Conservation (phyloP, 164 flowering plant genomes). For the Houttuynia cordata region DNA sequence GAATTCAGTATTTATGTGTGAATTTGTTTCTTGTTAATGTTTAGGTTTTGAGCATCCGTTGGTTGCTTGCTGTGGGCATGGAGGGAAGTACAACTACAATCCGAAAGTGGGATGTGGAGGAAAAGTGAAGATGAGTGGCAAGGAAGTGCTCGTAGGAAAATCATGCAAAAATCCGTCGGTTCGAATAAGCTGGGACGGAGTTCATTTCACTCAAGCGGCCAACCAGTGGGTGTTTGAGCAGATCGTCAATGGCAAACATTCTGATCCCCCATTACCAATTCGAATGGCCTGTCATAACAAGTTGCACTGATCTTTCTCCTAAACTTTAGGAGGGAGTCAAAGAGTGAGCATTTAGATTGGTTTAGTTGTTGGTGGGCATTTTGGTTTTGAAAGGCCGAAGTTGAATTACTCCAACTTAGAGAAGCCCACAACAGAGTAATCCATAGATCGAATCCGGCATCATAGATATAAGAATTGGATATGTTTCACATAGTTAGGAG, state of each 20-base stretch:
- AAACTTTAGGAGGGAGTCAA: too few relatives aligned
- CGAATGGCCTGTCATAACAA: conserved; percentile 26
- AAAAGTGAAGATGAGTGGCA: conserved; percentile 28
- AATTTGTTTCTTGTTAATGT: too few relatives aligned
- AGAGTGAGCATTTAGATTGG: too few relatives aligned
- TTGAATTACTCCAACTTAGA: too few relatives aligned
- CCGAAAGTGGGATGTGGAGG: conserved; percentile 42
- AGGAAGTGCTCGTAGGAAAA: conserved; percentile 28
- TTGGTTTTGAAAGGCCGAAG: too few relatives aligned
- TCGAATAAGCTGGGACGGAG: conserved; percentile 66
- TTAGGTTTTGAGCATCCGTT: conserved; percentile 50
- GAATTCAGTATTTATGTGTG: too few relatives aligned
- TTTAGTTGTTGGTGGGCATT: too few relatives aligned
- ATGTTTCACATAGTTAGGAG: too few relatives aligned
- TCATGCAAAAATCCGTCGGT: conserved; percentile 47
- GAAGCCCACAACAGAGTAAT: too few relatives aligned
- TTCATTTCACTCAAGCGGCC: conserved; percentile 74
- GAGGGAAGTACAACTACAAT: conserved; percentile 73
- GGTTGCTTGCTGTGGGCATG: conserved; percentile 67
- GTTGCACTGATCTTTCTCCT: not conserved
- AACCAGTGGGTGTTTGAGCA: conserved; percentile 49
- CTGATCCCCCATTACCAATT: conserved; percentile 48
- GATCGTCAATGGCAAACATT: conserved; percentile 40
- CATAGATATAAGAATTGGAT: too few relatives aligned
- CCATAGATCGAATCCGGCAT: too few relatives aligned